phyloP scores from a whole-genome alignment of 2,329 filamentous ascomycete species.

The Tolypocladium ovalisporum region DNA sequence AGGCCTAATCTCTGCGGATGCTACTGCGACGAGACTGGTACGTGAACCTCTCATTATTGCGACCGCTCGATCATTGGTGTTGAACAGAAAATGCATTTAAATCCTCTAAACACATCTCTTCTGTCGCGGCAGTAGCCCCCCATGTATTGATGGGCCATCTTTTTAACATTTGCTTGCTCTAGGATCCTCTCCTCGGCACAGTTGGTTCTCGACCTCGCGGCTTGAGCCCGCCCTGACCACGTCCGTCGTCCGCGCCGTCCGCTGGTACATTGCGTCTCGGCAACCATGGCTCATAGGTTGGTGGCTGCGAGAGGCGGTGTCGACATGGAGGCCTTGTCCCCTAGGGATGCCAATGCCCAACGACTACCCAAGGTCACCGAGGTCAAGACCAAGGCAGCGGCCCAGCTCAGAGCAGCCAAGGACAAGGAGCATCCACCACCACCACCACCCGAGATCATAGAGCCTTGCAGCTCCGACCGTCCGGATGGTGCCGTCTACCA shows the following conservation, averaged over 20 bases:
- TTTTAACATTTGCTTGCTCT: background rate
- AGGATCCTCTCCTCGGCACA: background rate
- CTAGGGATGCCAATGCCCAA: constrained; percentile 53
- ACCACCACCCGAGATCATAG: constrained; percentile 47
- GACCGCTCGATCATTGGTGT: background rate
- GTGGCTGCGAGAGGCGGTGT: constrained; percentile 33
- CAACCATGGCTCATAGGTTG: constrained; percentile 36
- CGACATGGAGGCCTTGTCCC: constrained; percentile 54
- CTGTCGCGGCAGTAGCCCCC: background rate
- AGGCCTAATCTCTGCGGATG: background rate
- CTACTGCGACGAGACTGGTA: background rate
- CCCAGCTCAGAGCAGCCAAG: constrained; percentile 43
- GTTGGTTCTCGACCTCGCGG: constrained; percentile 7
- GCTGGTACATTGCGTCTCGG: background rate
- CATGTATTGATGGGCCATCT: background rate
- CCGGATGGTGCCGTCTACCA: constrained; percentile 62
- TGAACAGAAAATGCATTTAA: background rate
- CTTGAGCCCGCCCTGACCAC: constrained; percentile 1
- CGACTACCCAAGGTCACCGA: constrained; percentile 36
- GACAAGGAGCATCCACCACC: constrained; percentile 58
- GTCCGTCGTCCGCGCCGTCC: background rate
- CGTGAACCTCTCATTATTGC: background rate
- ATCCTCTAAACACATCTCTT: too few species aligned
- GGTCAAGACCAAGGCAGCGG: constrained; percentile 39
- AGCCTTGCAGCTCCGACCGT: constrained; percentile 58